Conservation (phyloP, 2,329 filamentous ascomycete species). For the Zymoseptoria pseudotritici region DNA sequence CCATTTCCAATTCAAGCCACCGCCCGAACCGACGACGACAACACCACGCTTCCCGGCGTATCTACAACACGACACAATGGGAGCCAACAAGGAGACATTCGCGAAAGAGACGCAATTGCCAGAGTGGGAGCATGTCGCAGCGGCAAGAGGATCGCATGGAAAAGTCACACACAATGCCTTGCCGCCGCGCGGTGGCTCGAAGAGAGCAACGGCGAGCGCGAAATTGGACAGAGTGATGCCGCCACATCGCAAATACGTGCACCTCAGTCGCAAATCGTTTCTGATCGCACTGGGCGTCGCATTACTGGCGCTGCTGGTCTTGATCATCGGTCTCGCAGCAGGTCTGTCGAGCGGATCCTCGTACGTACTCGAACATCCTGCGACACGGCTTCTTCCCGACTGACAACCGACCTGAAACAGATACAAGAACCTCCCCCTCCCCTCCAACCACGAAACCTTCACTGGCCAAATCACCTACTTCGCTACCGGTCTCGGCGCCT, state of each 20-base stretch:
- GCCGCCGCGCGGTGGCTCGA: neutral
- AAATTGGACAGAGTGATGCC: constrained; percentile 32
- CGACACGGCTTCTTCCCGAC: neutral
- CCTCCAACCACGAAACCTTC: constrained; percentile 45
- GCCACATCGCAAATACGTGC: constrained; percentile 33
- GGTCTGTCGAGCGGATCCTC: constrained; percentile 21
- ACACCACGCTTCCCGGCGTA: neutral
- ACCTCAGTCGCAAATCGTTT: constrained; percentile 33
- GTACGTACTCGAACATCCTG: neutral
- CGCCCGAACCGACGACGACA: neutral
- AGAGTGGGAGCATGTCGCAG: constrained; percentile 19
- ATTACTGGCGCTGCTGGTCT: constrained; percentile 30
- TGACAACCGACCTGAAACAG: constrained; percentile 8
- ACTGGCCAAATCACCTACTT: constrained; percentile 66
- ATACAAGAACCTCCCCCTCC: constrained; percentile 43
- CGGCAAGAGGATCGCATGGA: constrained; percentile 1
- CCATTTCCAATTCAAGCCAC: neutral
- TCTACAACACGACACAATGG: neutral
- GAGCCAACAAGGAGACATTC: neutral
- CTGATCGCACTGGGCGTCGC: constrained; percentile 29
- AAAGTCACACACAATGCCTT: neutral
- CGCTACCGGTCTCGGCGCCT: constrained; percentile 58
- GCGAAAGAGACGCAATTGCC: constrained; percentile 15
- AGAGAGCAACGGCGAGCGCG: neutral
- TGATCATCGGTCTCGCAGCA: constrained; percentile 38